Conservation (phyloP, 768 basidiomycete species). For the Rhodotorula paludigena region DNA sequence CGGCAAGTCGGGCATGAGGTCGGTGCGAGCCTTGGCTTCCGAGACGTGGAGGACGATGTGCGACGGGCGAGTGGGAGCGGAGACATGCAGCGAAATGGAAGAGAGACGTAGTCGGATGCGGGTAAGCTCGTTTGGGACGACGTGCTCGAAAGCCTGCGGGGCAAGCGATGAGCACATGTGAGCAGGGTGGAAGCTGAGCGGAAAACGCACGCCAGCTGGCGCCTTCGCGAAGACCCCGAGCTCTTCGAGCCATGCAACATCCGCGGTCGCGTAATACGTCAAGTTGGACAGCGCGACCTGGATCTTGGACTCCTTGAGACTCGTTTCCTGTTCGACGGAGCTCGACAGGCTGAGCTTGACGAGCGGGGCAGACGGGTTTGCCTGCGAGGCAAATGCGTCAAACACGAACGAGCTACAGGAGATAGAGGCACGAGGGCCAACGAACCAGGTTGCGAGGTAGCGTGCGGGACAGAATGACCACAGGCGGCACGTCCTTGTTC, state of each 20-base stretch:
- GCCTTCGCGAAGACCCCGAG: slow-evolving; percentile 65
- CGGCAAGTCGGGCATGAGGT: slow-evolving; percentile 63
- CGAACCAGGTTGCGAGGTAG: slow-evolving; percentile 59
- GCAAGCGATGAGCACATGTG: background rate
- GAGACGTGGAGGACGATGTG: slow-evolving; percentile 60
- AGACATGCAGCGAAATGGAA: slow-evolving; percentile 63
- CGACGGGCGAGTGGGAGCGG: slow-evolving; percentile 60
- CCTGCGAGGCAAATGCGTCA: slow-evolving; percentile 5
- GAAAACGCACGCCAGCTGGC: slow-evolving; percentile 69
- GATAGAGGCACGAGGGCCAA: slow-evolving; percentile 28
- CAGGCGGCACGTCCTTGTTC: background rate
- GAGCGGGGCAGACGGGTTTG: slow-evolving; percentile 52
- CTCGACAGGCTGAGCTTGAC: slow-evolving; percentile 49
- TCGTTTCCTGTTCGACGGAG: slow-evolving; percentile 15
- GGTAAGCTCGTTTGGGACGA: slow-evolving; percentile 83
- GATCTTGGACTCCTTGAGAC: slow-evolving; percentile 26
- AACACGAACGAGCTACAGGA: background rate
- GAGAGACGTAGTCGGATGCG: slow-evolving; percentile 60
- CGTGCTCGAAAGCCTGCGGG: slow-evolving; percentile 74
- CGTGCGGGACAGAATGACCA: slow-evolving; percentile 57
- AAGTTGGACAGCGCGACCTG: slow-evolving; percentile 14
- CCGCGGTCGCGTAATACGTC: slow-evolving; percentile 49
- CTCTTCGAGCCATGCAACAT: slow-evolving; percentile 62
- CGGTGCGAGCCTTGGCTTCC: slow-evolving; percentile 63
- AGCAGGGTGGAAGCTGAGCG: too few relatives aligned